Evolutionary conservation across 176 grass and related monocot genomes (phyloP).

Genomic region (Saccharum officinarum): DNA sequence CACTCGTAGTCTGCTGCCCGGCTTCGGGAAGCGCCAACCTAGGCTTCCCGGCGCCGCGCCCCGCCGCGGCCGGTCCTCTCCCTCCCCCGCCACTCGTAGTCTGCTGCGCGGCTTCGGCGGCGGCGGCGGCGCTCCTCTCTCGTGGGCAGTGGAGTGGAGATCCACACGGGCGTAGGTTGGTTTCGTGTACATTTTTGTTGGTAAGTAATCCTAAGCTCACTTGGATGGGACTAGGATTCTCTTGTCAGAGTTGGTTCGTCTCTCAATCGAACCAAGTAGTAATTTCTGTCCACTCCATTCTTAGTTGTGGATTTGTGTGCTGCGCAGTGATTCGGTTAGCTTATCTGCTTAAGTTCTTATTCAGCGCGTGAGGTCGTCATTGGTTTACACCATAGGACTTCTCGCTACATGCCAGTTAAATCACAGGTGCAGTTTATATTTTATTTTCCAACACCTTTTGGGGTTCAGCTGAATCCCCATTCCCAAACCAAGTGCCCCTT

Average conservation of each 20-base stretch:
- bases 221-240: not conserved
- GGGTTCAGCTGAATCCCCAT: slow-evolving; percentile 9
- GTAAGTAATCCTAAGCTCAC: slow-evolving; percentile 15
- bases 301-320: not conserved
- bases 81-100: not conserved
- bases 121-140: not conserved
- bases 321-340: not conserved
- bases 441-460: not conserved
- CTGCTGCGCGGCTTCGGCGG: not conserved
- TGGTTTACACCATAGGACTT: not conserved
- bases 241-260: not conserved
- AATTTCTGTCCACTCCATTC: not conserved
- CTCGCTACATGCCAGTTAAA: not conserved
- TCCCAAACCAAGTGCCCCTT: not conserved
- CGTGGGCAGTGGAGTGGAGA: not conserved
- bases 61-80: not conserved
- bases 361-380: not conserved
- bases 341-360: not conserved
- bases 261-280: not conserved
- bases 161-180: not conserved
- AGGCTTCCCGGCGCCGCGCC: not conserved
- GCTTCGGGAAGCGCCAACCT: not conserved
- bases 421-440: not conserved
- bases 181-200: not conserved
- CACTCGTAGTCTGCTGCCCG: not conserved